A percentile compares a stretch with the other conserved stretches of the same genome.
These are phyloP conservation scores for Euphorbia pulcherrima DNA, from an alignment of 345 rosid genomes.

Conservation along the genomic window DNA sequence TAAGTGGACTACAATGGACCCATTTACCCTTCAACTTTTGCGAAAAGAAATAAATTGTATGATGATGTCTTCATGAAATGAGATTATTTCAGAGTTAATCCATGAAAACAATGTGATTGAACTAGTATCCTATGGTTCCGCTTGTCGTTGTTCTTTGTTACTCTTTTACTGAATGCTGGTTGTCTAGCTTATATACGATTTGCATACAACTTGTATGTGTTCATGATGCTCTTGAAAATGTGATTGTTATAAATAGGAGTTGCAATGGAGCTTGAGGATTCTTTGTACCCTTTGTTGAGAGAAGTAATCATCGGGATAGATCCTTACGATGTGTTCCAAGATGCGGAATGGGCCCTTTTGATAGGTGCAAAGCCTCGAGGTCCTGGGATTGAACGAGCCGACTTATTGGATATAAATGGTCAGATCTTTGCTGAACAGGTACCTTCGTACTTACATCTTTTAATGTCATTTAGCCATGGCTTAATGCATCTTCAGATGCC, in stretches of 20 bases:
- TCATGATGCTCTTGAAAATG: conserved; percentile 7
- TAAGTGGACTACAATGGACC: no score
- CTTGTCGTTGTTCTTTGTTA: background rate
- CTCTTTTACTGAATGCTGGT: background rate
- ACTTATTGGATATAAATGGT: conserved; percentile 79
- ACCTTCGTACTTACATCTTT: conserved; percentile 3
- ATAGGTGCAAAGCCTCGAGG: conserved; percentile 99
- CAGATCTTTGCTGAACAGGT: conserved; percentile 93
- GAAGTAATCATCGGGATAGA: conserved; percentile 82
- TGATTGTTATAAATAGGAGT: conserved; percentile 49
- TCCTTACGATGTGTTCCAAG: conserved; percentile 83
- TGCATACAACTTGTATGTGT: conserved; percentile 4
- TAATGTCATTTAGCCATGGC: background rate
- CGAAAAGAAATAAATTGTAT: no score
- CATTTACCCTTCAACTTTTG: no score
- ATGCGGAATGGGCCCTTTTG: conserved; percentile 93
- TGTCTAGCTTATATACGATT: background rate
- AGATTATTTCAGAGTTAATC: background rate
- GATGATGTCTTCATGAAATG: background rate
- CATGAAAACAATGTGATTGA: background rate
- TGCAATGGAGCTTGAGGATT: conserved; percentile 99
- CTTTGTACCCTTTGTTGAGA: conserved; percentile 84
- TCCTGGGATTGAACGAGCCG: conserved; percentile 96
- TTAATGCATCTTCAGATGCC: no score
- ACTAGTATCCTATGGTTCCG: background rate